Evolutionary conservation across 306 rosid genomes (phyloP), one percentile per base, ranked within the genome.

Genomic region (Vicia faba): DNA sequence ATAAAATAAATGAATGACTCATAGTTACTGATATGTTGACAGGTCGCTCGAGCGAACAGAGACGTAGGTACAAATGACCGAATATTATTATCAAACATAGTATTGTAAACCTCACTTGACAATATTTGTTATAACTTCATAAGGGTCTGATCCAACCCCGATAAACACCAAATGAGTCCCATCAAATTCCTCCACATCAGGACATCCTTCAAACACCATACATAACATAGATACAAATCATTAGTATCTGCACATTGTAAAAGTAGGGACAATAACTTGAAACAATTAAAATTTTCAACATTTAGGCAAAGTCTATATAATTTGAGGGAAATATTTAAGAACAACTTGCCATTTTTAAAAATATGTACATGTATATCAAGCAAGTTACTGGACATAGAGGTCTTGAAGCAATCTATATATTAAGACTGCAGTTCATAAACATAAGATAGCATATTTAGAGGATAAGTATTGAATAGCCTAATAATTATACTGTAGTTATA

Each of bases 81-180:
- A 44, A 5, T 5, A 13, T n/a, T n/a, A 9, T 44, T 44, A 44
- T 44, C 50, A 44, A 44, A 44, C 18, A 44, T 5, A 48, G 60
- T 38, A 20, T 11, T 36, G 31, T 6, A 39, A 55, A 23, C 81
- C 96, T 81, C 71, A 89, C 96, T 87, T 89, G 59, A 89, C 95
- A 13, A 96, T 72, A 74, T 82, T 83, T 33, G 97, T 75, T 74
- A 93, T 82, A 33, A 91, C 95, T 62, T 88, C 91, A 78, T 83
- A 93, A 7, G 97, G 98, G 38, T 93, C 87, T 7, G 89, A 83
- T 84, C 98, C 97, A 41, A 84, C 93, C 36, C 85, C 96, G 28
- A 89, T 55, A 61, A 79, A 89, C 8, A 89, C 91, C 76, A 89
- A 71, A 79, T 86, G 89, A 82, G 85, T 84, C n/a, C 98, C 98